Conservation (phyloP, 2,329 filamentous ascomycete species). For the Botrytis deweyae region DNA sequence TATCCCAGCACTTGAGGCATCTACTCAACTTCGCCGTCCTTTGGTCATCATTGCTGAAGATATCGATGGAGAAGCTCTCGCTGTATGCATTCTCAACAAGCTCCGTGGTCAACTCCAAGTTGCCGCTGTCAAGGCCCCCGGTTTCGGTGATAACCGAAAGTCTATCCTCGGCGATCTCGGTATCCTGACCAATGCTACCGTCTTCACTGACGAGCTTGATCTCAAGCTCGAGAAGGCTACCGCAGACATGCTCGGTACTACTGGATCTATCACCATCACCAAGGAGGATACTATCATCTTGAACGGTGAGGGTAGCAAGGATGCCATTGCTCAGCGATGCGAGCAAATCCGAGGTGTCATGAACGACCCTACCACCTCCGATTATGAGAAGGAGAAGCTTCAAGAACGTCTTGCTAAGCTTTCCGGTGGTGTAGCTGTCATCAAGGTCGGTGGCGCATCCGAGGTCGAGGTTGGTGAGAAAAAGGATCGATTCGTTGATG, state of each 20-base stretch:
- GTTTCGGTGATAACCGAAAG: conserved; percentile 99
- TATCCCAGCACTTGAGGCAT: conserved; percentile 94
- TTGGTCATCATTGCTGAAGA: conserved; percentile 99
- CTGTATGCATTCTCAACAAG: conserved; percentile 99
- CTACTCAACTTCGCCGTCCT: conserved; percentile 89
- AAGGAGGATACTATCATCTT: conserved; percentile 99
- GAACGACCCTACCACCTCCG: conserved; percentile 86
- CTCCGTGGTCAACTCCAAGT: conserved; percentile 99
- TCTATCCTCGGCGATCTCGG: conserved; percentile 96
- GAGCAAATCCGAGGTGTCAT: conserved; percentile 99
- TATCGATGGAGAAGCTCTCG: conserved; percentile 96
- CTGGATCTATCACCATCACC: conserved; percentile 98
- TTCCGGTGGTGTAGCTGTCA: conserved; percentile 97
- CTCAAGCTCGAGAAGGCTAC: conserved; percentile 99
- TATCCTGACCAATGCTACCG: conserved; percentile 92
- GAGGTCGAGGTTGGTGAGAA: conserved; percentile 99
- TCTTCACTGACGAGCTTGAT: conserved; percentile 98
- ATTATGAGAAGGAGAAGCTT: conserved; percentile 99
- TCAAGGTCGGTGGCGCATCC: conserved; percentile 96
- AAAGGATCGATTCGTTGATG: conserved; percentile 99
- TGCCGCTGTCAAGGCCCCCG: conserved; percentile 96
- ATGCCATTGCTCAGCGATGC: conserved; percentile 88
- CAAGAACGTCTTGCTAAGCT: conserved; percentile 99
- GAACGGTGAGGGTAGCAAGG: conserved; percentile 95
- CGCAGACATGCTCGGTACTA: conserved; percentile 91